These are phyloP conservation scores for Quercus alba DNA, from an alignment of 306 rosid genomes.

Conservation along the genomic window DNA sequence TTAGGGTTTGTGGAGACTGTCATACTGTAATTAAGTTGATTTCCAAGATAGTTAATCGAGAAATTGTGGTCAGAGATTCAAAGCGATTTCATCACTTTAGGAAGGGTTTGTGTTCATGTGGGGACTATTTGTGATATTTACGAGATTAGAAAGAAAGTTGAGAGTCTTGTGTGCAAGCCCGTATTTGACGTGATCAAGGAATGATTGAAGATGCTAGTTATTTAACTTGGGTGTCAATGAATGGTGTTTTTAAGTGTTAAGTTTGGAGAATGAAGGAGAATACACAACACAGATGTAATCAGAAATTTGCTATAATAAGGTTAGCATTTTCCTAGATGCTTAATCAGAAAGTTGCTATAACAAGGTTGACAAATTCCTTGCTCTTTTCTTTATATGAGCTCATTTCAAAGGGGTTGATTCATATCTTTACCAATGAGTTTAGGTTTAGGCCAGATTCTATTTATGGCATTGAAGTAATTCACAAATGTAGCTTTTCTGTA, in stretches of 20 bases:
- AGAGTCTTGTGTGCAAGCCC: conserved; percentile 11
- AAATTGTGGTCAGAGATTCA: conserved; percentile 69
- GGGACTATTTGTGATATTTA: conserved; percentile 59
- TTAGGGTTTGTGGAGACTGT: conserved; percentile 73
- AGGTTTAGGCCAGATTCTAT: too few species aligned
- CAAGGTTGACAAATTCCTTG: neutral
- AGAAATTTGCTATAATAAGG: neutral
- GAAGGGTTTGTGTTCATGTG: conserved; percentile 64
- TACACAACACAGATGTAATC: too few species aligned
- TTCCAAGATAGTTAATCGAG: conserved; percentile 48
- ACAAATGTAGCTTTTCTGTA: neutral
- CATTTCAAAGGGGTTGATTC: neutral
- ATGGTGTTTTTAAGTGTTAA: too few species aligned
- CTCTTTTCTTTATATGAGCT: neutral
- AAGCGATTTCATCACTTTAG: conserved; percentile 82
- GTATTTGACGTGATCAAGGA: neutral
- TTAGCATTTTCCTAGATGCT: neutral
- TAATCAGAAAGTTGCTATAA: neutral
- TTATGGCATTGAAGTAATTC: neutral
- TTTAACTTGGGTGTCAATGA: too few species aligned
- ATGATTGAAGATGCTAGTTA: too few species aligned
- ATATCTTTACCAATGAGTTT: too few species aligned
- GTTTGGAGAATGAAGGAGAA: too few species aligned
- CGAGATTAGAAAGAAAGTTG: conserved; percentile 19
- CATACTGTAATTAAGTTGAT: conserved; percentile 60